Base-by-base conservation (phyloP, 495 filamentous ascomycete species). In the Hypoxylon cercidicola region DNA sequence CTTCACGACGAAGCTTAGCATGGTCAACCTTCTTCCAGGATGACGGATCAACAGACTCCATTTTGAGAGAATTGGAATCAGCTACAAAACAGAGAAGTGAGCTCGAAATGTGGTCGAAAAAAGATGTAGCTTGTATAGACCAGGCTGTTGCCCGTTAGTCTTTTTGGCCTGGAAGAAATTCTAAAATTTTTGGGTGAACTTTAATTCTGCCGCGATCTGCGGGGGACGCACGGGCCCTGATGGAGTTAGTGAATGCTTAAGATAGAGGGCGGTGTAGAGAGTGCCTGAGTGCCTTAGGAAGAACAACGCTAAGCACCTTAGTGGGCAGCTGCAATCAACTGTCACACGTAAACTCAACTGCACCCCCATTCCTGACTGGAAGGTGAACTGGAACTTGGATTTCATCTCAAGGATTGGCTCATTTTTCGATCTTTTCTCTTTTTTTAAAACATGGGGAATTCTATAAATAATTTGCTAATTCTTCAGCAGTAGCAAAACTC, bases 21-120 rank as follows among this genome's bases (percentile, higher is more conserved):
- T 51, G 35, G 44, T 72, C 70, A 28, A 62, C 28, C 55, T 70
- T 63, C 55, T 66, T 20, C 64, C 53, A 68, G 23, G 68, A 35
- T 18, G 49, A 48, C 2, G 48, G 28, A 52, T 63, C 65, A 43
- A 13, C 6, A 51, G 50, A 50, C 13, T 60, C 60, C 65, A 68
- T 68, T 11, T 34, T 60, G 55, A 37, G 20, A 18, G 11, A 35
- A 21, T 43, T 20, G 1, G 1, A 25, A 2, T 25, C 12, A 34
- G n/a, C 5, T 18, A 12, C 25, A 40, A 20, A 40, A 11, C 11
- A 16, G 11, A 15, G 34, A 41, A 40, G n/a, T 34, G 23, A 51
- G 5, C 1, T 50, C 1, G 12, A 20, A 9, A 43, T 48, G 28
- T 28, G 20, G 30, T 48, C 1, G 11, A 15, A 30, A 48, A 25